Evolutionary conservation across 768 basidiomycete genomes (phyloP).

Genomic region (Heimioporus sp.): DNA sequence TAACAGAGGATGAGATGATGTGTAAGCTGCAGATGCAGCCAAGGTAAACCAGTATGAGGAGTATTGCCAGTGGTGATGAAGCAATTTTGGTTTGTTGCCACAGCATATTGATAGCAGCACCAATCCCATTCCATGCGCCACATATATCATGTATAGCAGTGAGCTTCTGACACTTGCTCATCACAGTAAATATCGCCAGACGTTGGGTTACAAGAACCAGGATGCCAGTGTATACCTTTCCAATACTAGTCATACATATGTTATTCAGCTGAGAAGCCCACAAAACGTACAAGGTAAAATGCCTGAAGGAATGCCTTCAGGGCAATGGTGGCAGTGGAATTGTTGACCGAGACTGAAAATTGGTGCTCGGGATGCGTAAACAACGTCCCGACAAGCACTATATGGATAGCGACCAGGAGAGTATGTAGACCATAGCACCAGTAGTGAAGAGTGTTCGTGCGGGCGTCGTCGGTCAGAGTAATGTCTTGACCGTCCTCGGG

Average conservation of each 20-base stretch:
- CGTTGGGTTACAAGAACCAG: conserved; percentile 14
- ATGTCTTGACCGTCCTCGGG: no score
- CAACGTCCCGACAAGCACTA: no score
- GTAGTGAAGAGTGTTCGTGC: no score
- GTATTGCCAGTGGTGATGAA: not conserved
- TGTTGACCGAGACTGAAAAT: no score
- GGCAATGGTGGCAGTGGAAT: no score
- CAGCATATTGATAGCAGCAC: conserved; percentile 15
- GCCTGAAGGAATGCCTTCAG: no score
- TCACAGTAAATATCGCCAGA: conserved; percentile 8
- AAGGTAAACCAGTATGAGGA: conserved; percentile 13
- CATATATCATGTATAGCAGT: conserved; percentile 18
- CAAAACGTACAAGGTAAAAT: no score
- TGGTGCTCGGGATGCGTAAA: no score
- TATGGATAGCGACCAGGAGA: no score
- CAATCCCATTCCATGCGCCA: conserved; percentile 23
- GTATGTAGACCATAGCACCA: no score
- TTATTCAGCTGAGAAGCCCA: no score
- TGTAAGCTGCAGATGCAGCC: conserved; percentile 18
- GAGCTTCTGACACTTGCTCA: conserved; percentile 11
- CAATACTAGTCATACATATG: not conserved
- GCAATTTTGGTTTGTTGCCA: conserved; percentile 20
- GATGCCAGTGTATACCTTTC: conserved; percentile 15
- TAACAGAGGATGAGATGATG: conserved; percentile 21
- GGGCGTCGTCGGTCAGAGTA: no score